phyloP scores from a whole-genome alignment of 148 eudicot species.

The Bassia scoparia region DNA sequence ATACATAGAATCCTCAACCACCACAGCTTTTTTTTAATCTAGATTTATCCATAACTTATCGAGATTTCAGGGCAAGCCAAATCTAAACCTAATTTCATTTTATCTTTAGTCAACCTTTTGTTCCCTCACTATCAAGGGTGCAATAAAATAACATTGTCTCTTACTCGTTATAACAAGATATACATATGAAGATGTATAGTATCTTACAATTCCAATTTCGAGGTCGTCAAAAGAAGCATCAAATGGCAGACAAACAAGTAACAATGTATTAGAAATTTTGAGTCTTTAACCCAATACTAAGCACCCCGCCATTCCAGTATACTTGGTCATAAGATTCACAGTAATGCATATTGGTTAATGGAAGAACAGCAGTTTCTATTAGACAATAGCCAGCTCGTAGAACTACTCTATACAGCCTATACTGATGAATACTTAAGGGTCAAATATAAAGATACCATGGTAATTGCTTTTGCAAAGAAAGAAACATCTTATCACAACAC shows the following conservation, averaged over 20 bases:
- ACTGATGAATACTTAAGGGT: neutral
- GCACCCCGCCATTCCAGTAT: neutral
- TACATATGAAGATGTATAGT: neutral
- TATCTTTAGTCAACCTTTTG: neutral
- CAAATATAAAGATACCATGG: neutral
- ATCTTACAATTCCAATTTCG: neutral
- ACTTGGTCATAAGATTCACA: neutral
- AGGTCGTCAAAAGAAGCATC: neutral
- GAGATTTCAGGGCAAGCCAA: neutral
- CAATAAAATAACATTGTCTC: neutral
- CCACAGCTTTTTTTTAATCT: too few relatives aligned
- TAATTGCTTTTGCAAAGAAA: neutral
- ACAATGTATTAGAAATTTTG: neutral
- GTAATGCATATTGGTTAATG: slow-evolving; percentile 1
- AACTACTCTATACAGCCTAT: neutral
- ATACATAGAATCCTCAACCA: neutral
- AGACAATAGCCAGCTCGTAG: neutral
- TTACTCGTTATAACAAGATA: neutral
- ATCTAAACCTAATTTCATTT: neutral
- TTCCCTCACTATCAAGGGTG: neutral
- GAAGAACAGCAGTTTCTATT: neutral
- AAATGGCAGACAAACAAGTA: neutral
- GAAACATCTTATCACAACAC: neutral
- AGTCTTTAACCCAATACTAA: neutral
- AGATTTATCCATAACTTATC: too few relatives aligned